A percentile compares a stretch with the other conserved stretches of the same genome.
Conservation (phyloP, 1,284 basidiomycete genomes). For the Naganishia sp. region DNA sequence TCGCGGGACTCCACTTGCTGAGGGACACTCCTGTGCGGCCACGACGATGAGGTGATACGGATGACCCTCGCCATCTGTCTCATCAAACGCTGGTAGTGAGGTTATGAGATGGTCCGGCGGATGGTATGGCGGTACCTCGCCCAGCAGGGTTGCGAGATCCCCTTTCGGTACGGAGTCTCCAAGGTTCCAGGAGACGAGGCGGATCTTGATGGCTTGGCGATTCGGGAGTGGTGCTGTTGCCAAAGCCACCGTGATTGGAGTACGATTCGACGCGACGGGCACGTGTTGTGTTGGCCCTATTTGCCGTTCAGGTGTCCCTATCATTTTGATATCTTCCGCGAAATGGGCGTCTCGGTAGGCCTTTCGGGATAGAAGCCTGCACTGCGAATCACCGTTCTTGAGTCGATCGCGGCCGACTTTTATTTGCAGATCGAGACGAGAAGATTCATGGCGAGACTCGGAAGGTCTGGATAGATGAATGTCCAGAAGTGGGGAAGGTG, state of each 20-base stretch:
- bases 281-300: background rate
- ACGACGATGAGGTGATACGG: constrained; percentile 59
- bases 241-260: background rate
- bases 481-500: too few relatives aligned
- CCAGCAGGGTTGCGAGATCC: constrained; percentile 56
- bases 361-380: too few relatives aligned
- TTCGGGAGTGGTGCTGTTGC: constrained; percentile 5
- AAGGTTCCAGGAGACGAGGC: constrained; percentile 59
- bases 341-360: background rate
- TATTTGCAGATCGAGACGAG: background rate
- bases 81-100: constrained; percentile 40
- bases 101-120: constrained; percentile 27
- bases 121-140: constrained; percentile 53
- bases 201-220: constrained; percentile 55
- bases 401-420: background rate
- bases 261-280: background rate
- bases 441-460: too few relatives aligned
- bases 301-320: constrained; percentile 1
- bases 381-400: background rate
- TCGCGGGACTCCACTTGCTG: constrained; percentile 51
- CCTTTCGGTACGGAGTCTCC: constrained; percentile 56
- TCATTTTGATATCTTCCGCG: background rate
- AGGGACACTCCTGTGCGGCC: constrained; percentile 56
- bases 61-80: constrained; percentile 46
- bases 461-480: too few relatives aligned